Base-by-base conservation (phyloP, 2,329 filamentous ascomycete genomes). In the Aspergillus tubingensis region DNA sequence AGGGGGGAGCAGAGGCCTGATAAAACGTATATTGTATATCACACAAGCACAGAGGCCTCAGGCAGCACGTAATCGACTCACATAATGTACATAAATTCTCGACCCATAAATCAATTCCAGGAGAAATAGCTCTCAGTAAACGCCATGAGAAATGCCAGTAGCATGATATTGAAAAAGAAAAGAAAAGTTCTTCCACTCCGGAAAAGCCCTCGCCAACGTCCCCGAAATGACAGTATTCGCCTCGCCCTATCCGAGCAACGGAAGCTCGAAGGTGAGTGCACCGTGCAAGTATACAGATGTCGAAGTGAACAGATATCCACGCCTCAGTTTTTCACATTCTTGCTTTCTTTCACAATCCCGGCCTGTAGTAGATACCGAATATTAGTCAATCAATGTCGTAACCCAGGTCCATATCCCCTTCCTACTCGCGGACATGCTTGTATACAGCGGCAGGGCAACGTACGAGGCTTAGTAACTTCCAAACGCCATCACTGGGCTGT, bases 401-500 rank as follows among this genome's bases (percentile, higher is more conserved):
- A n/a, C n/a, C 44, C 19, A 13, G 15, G 17, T 23, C 19, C 19
- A 36, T 57, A 19, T 17, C 30, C 30, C 44, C 19, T n/a, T 54
- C 43, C 23, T 13, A 30, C 13, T 25, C 11, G 38, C 21, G 30
- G 10, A 30, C 10, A 30, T 19, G 36, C 5, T 32, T n/a, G 21
- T 48, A 21, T 23, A 15, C 10, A 13, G 11, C 10, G 53, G 30
- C 15, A 36, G 23, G 23, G 25, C 27, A 48, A 71, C 81, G 64
- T 73, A 93, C 91, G 91, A 96, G 89, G 58, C 85, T 86, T 68
- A 99, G 80, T 70, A 98, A 77, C 74, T 91, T 85, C 93, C 93
- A 96, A 38, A 90, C 91, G 3, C 91, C 88, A 68, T 97, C 91
- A 64, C 90, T 93, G 8, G 95, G 95, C 80, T 99, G 95, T 58